Evolutionary conservation across 1,139 yeast species (phyloP), one percentile per base, ranked within the genome.

Genomic region (Saccharomyces hybrid): DNA sequence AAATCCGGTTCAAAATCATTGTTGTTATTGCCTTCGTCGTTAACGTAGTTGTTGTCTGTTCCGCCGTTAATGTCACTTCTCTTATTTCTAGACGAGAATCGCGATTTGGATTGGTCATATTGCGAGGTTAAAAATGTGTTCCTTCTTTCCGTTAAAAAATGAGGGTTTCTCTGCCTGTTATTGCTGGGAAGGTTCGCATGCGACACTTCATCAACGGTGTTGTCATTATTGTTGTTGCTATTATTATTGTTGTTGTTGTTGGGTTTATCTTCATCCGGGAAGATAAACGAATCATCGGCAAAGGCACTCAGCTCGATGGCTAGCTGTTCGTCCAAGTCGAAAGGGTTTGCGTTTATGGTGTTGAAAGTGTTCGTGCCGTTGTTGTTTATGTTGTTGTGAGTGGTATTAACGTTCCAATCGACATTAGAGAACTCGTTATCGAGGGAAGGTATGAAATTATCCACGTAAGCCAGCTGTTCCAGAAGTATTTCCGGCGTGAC

Each of bases 251-350:
- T 49, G 47, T 52, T 53, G 14, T 53, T 55, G 47, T 56, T 56
- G 16, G 84, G 84, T 66, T 85, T 84, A 46, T 84, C 90, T 66
- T 86, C 91, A 65, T 86, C 91, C 0, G 90, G 89, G 65, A 86
- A 86, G 3, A 86, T 79, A 62, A 86, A 86, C 8, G 86, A 78
- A 58, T 85, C 90, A 63, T 86, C 90, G 0, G 90, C 91, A 75
- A 86, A 86, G 0, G 89, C 90, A 16, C 89, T 86, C 60, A 86
- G 74, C 66, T 86, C 93, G 38, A 85, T 81, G 29, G 86, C 81
- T 29, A 85, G 71, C 60, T 85, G 85, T 54, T 85, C 88, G 63
- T 85, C 90, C 44, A 81, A 78, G 55, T 77, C 82, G 60, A 68
- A 73, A 16, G 49, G 49, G 3, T 28, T 47, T 1, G 34, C 49